Conservation (phyloP, 75 land plant species). For the Selaginella moellendorffii region DNA sequence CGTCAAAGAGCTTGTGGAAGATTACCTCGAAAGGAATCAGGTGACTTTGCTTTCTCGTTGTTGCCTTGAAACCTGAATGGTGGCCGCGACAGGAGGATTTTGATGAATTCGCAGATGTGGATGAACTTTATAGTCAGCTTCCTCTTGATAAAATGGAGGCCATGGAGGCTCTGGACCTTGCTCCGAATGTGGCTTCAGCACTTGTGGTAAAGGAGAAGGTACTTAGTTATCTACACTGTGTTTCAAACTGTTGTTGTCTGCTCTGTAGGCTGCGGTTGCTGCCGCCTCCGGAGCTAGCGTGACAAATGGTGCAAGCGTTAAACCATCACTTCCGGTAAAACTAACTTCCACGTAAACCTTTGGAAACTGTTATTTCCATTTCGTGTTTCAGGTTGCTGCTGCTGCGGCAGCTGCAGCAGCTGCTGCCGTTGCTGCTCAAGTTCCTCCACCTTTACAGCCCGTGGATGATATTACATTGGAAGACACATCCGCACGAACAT, state of each 20-base stretch:
- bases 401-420: conserved; percentile 36
- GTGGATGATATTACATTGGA: background rate
- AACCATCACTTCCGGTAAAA: conserved; percentile 11
- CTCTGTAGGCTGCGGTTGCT: conserved; percentile 39
- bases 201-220: conserved; percentile 69
- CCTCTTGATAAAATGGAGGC: conserved; percentile 88
- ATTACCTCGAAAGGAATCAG: conserved; percentile 96
- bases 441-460: conserved; percentile 23
- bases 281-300: conserved; percentile 21
- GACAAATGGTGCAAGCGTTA: conserved; percentile 11
- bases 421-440: conserved; percentile 30
- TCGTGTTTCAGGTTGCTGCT: conserved; percentile 6
- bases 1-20: conserved; percentile 85
- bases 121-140: conserved; percentile 59
- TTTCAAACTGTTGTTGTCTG: conserved; percentile 8
- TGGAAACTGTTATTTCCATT: background rate
- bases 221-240: conserved; percentile 3
- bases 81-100: conserved; percentile 50
- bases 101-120: conserved; percentile 83
- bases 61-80: background rate
- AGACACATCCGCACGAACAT: background rate
- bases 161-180: conserved; percentile 57
- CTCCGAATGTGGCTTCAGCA: conserved; percentile 44
- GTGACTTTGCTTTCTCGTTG: conserved; percentile 16
- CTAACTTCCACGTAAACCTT: conserved; percentile 4